Evolutionary conservation across 1,139 yeast genomes (phyloP).

Genomic region (Saccharomyces hybrid): DNA sequence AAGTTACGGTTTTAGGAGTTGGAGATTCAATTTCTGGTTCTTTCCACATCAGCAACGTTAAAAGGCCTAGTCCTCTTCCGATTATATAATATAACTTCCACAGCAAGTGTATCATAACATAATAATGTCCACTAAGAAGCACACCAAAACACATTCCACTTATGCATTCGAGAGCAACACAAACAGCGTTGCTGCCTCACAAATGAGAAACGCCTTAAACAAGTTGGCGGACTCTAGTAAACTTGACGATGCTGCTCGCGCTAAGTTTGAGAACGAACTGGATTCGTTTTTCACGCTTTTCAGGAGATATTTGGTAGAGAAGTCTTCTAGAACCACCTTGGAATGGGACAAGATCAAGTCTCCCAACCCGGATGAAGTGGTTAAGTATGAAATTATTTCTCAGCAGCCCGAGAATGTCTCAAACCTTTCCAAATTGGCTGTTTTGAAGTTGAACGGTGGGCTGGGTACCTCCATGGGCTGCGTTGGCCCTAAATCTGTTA

Average conservation of each 20-base stretch:
- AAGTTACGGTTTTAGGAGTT: background rate
- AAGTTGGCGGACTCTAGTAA: conserved; percentile 72
- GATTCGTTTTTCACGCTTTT: conserved; percentile 89
- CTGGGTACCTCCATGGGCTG: conserved; percentile 99
- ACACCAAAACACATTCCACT: conserved; percentile 56
- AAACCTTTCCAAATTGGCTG: conserved; percentile 83
- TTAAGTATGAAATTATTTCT: conserved; percentile 52
- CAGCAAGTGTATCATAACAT: background rate
- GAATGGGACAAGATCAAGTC: conserved; percentile 96
- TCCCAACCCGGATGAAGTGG: conserved; percentile 82
- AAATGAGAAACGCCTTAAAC: conserved; percentile 95
- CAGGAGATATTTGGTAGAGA: conserved; percentile 85
- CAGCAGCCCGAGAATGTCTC: conserved; percentile 30
- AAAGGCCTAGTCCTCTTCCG: background rate
- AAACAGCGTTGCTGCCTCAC: conserved; percentile 92
- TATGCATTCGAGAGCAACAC: conserved; percentile 93
- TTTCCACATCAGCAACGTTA: background rate
- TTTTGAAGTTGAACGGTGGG: conserved; percentile 93
- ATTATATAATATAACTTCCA: background rate
- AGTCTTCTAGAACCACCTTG: conserved; percentile 64
- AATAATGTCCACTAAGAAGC: conserved; percentile 41
- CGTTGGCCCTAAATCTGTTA: conserved; percentile 96
- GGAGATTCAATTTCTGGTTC: background rate
- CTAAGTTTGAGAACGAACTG: conserved; percentile 81
- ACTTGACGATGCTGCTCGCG: conserved; percentile 49